phyloP scores from a whole-genome alignment of 1,284 basidiomycete species.

The Papiliotrema terrestris region DNA sequence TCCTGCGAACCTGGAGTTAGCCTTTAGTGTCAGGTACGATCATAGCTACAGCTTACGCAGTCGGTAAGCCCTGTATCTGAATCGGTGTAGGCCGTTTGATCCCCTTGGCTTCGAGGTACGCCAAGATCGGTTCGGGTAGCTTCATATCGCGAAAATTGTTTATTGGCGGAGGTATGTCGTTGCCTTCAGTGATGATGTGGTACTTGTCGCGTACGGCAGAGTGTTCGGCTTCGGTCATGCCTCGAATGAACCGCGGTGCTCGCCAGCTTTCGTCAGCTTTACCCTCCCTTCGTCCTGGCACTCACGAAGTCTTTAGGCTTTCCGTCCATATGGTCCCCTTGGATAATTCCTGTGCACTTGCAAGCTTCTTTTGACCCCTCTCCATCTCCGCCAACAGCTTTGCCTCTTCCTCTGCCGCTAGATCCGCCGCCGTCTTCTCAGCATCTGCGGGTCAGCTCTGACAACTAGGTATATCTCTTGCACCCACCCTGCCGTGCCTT shows the following conservation, averaged over 20 bases:
- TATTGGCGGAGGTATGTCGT: constrained; percentile 87
- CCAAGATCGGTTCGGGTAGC: constrained; percentile 77
- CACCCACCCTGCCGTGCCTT: constrained; percentile 73
- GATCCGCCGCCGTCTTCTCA: constrained; percentile 76
- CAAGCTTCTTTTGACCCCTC: constrained; percentile 77
- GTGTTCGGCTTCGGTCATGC: constrained; percentile 66
- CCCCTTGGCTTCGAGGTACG: constrained; percentile 76
- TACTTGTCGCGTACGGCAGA: constrained; percentile 77
- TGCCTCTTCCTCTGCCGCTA: constrained; percentile 81
- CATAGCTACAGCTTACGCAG: constrained; percentile 62
- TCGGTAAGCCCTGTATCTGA: constrained; percentile 93
- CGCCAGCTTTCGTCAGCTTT: constrained; percentile 62
- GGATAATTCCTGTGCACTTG: constrained; percentile 86
- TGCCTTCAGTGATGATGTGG: constrained; percentile 88
- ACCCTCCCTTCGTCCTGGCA: constrained; percentile 4
- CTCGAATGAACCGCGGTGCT: constrained; percentile 77
- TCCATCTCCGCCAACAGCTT: constrained; percentile 89
- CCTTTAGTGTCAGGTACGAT: constrained; percentile 1
- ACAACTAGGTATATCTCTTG: not conserved
- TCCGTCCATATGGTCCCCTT: constrained; percentile 89
- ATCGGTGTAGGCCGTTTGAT: constrained; percentile 91
- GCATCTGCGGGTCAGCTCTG: constrained; percentile 59
- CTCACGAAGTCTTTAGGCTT: constrained; percentile 73
- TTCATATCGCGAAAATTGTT: constrained; percentile 98
- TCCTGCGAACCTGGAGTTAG: constrained; percentile 65